Evolutionary conservation across 179 eudicot genomes (phyloP).

Genomic region (Carnegiea gigantea): DNA sequence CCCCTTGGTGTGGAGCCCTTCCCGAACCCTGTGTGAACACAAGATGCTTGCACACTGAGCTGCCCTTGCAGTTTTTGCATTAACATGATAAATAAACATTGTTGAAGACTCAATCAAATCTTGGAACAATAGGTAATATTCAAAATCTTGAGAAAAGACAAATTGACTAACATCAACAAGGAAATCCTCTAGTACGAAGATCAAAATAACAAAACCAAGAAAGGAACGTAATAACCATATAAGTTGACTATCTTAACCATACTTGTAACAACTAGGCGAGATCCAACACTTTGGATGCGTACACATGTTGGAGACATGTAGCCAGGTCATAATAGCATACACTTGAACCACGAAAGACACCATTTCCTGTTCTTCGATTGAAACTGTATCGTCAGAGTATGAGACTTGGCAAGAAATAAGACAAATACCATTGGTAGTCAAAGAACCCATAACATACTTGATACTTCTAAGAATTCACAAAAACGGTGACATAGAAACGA

Average conservation of each 20-base stretch:
- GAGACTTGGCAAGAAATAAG: no score
- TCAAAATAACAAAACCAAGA: neutral
- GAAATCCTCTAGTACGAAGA: neutral
- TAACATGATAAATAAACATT: neutral
- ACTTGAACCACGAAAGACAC: neutral
- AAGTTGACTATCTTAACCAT: no score
- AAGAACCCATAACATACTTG: no score
- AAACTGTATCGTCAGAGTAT: no score
- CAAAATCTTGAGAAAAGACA: neutral
- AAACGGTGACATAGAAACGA: no score
- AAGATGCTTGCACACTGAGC: no score
- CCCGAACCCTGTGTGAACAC: no score
- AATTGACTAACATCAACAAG: neutral
- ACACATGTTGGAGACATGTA: neutral
- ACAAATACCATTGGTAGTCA: no score
- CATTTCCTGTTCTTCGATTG: neutral
- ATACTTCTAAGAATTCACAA: no score
- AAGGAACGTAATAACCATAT: neutral
- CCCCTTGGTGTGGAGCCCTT: no score
- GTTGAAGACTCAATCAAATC: neutral
- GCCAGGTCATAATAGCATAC: neutral
- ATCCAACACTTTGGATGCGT: neutral
- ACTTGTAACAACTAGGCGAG: neutral
- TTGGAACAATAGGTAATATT: neutral
- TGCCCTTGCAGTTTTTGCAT: no score